These are phyloP conservation scores for Pinus tabuliformis DNA, from an alignment of 75 land plant genomes.

Conservation along the genomic window DNA sequence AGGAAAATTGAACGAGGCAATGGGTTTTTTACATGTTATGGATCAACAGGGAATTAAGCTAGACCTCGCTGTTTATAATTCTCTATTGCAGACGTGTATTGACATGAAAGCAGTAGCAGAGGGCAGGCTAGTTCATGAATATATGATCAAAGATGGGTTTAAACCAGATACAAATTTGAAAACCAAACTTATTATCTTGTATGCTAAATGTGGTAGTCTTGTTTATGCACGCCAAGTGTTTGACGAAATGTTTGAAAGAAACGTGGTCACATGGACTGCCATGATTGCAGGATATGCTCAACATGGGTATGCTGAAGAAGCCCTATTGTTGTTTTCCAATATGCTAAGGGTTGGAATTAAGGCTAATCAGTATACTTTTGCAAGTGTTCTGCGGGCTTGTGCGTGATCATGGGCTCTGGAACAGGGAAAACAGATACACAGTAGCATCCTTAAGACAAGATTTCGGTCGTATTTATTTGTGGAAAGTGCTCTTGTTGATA, in stretches of 20 bases:
- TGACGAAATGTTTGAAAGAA: not conserved
- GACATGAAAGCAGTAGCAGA: not conserved
- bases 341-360: slow-evolving; percentile 20
- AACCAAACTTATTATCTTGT: not conserved
- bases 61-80: too few relatives aligned
- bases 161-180: slow-evolving; percentile 7
- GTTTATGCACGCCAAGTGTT: not conserved
- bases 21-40: too few relatives aligned
- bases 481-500: slow-evolving; percentile 31
- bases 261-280: slow-evolving; percentile 32
- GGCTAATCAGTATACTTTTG: not conserved
- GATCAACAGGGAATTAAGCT: too few relatives aligned
- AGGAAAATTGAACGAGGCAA: too few relatives aligned
- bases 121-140: slow-evolving; percentile 6
- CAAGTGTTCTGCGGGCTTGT: not conserved
- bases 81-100: not conserved
- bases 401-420: slow-evolving; percentile 8
- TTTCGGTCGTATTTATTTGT: slow-evolving; percentile 17
- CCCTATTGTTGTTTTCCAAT: slow-evolving; percentile 22
- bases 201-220: not conserved
- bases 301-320: slow-evolving; percentile 2
- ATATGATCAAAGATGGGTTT: slow-evolving; percentile 4
- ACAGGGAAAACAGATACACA: slow-evolving; percentile 29
- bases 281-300: slow-evolving; percentile 25
- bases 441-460: slow-evolving; percentile 13